Base-by-base conservation (phyloP, 2,329 filamentous ascomycete genomes). In the Calonectria pseudoreteaudii region DNA sequence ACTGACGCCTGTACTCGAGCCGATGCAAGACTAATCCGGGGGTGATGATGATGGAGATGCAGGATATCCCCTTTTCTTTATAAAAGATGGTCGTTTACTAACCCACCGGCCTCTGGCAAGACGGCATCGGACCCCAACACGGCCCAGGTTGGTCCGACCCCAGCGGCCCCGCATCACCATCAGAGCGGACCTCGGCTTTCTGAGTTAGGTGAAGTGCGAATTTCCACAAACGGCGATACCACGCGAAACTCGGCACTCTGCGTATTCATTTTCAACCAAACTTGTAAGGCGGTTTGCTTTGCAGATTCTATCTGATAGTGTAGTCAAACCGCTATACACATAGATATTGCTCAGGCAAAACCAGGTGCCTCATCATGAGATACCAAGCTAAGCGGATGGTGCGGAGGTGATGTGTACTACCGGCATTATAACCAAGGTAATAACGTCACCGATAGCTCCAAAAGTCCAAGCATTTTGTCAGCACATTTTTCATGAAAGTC, bases 81-180 rank as follows among this genome's bases (percentile, higher is more conserved):
- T 62, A 38, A 38, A 65, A 18, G 28, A 16, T 18, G 53, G 28
- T 4, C 47, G 36, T 65, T 72, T 56, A 68, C 41, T 72, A 72
- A 72, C 65, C 26, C 66, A 52, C 20, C 49, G 30, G 44, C 53
- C 38, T 47, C 56, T 34, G 53, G 64, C 41, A 34, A 44, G 65
- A 49, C 56, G 56, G 71, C 50, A 56, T 64, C 71, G 56, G 68
- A 70, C 34, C 30, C 53, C 58, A n/a, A 60, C 38, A 26, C 28
- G 58, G 49, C 20, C 50, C 34, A 44, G 44, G 18, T 69, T 73
- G 58, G n/a, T 50, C 71, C 60, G 71, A 73, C 26, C 41, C 50
- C 49, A 68, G 49, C 52, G 62, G 66, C 71, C 71, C 71, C 71
- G 71, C 71, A 69, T 73, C 60, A 70, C 26, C 56, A 65, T 69